These are phyloP conservation scores for Backusella australiensis DNA, from an alignment of 192 early-diverging fungal species.

Conservation along the genomic window DNA sequence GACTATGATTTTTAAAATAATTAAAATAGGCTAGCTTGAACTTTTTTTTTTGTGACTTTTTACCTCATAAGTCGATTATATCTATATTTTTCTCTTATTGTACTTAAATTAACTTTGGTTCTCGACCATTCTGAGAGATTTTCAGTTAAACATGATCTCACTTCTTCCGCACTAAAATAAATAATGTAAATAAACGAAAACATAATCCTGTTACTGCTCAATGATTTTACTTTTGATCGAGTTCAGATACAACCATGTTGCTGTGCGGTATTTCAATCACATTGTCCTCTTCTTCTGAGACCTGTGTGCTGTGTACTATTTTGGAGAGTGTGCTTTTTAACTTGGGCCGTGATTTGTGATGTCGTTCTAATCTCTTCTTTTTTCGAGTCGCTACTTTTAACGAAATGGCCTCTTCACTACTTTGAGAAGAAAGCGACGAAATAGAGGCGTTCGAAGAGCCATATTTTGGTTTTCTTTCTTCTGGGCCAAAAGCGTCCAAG, in stretches of 20 bases:
- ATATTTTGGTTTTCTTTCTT: neutral
- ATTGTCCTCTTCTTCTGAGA: slow-evolving; percentile 1
- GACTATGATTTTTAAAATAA: neutral
- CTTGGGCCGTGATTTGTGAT: neutral
- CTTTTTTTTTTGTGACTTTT: neutral
- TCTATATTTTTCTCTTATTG: slow-evolving; percentile 20
- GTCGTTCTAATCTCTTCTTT: slow-evolving; percentile 6
- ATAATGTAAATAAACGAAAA: neutral
- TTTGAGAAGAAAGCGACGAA: neutral
- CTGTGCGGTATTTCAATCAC: neutral
- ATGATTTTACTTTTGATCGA: neutral
- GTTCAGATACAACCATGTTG: neutral
- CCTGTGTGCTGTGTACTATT: neutral
- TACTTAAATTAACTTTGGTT: slow-evolving; percentile 26
- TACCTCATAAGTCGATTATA: slow-evolving; percentile 1
- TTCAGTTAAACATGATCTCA: neutral
- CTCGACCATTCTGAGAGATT: neutral
- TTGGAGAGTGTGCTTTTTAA: slow-evolving; percentile 2
- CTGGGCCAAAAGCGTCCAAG: neutral
- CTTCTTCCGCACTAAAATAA: slow-evolving; percentile 1
- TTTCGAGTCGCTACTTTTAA: neutral
- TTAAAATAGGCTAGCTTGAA: neutral
- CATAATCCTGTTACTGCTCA: neutral
- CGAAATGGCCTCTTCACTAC: neutral
- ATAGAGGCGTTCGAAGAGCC: neutral